Conservation (phyloP, 371 early-diverging fungal genomes). For the Apophysomyces trapeziformis region DNA sequence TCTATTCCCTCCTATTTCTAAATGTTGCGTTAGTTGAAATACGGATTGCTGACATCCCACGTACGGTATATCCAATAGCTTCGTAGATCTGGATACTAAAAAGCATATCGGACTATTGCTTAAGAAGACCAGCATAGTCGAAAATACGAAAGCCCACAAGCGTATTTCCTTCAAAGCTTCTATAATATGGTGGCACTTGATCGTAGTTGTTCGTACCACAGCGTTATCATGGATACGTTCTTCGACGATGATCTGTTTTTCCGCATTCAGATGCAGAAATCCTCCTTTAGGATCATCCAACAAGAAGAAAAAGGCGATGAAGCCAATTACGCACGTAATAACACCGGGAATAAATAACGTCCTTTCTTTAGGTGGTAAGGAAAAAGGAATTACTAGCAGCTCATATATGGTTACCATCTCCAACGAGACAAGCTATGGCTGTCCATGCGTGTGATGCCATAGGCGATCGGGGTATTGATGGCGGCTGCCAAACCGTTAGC, state of each 20-base stretch:
- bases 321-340: conserved; percentile 16
- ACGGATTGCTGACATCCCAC: background rate
- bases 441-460: conserved; percentile 51
- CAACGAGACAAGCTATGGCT: conserved; percentile 42
- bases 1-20: conserved; percentile 35
- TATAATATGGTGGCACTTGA: conserved; percentile 24
- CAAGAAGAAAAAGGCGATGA: conserved; percentile 24
- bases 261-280: conserved; percentile 21
- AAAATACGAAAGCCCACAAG: conserved; percentile 18
- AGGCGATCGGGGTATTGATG: conserved; percentile 59
- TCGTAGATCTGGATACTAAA: conserved; percentile 32
- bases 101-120: too few species aligned
- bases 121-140: too few species aligned
- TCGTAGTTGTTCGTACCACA: conserved; percentile 22
- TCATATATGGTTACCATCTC: conserved; percentile 47
- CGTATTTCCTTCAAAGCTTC: conserved; percentile 32
- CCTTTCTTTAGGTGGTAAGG: conserved; percentile 12
- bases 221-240: conserved; percentile 28
- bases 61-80: conserved; percentile 40
- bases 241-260: conserved; percentile 29
- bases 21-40: too few species aligned
- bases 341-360: conserved; percentile 28
- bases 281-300: conserved; percentile 29
- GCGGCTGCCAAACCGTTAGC: conserved; percentile 40
- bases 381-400: background rate